These are phyloP conservation scores for Aegilops sharonensis DNA, from an alignment of 176 grass and related monocot species.

Conservation along the genomic window DNA sequence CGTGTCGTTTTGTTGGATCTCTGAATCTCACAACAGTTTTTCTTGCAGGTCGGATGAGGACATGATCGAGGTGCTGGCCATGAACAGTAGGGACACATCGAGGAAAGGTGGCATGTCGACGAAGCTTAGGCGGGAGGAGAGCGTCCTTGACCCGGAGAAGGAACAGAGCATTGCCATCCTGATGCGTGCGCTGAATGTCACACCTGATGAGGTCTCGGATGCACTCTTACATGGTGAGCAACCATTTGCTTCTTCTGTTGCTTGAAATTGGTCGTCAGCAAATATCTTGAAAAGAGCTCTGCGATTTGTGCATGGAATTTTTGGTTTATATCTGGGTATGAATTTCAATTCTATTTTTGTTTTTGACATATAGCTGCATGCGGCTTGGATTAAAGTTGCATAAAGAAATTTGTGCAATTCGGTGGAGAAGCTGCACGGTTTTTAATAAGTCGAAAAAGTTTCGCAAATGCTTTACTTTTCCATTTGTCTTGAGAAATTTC, in stretches of 20 bases:
- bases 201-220: slow-evolving; percentile 69
- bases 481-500: background rate
- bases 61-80: slow-evolving; percentile 87
- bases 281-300: background rate
- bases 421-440: background rate
- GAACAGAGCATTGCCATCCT: slow-evolving; percentile 96
- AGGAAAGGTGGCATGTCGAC: slow-evolving; percentile 43
- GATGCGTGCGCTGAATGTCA: slow-evolving; percentile 89
- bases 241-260: background rate
- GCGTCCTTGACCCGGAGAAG: slow-evolving; percentile 89
- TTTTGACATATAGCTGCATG: background rate
- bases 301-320: background rate
- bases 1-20: background rate
- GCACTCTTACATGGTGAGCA: slow-evolving; percentile 69
- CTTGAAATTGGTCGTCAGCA: background rate
- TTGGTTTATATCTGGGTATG: background rate
- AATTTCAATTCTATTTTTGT: background rate
- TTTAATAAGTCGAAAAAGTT: background rate
- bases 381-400: background rate
- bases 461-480: background rate
- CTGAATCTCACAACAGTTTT: background rate
- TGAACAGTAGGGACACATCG: slow-evolving; percentile 39
- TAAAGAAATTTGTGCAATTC: background rate
- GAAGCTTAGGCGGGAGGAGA: slow-evolving; percentile 61
- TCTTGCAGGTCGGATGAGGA: slow-evolving; percentile 81